Base-by-base conservation (phyloP, 352 stramenopile species). In the Phytophthora pinifolia region DNA sequence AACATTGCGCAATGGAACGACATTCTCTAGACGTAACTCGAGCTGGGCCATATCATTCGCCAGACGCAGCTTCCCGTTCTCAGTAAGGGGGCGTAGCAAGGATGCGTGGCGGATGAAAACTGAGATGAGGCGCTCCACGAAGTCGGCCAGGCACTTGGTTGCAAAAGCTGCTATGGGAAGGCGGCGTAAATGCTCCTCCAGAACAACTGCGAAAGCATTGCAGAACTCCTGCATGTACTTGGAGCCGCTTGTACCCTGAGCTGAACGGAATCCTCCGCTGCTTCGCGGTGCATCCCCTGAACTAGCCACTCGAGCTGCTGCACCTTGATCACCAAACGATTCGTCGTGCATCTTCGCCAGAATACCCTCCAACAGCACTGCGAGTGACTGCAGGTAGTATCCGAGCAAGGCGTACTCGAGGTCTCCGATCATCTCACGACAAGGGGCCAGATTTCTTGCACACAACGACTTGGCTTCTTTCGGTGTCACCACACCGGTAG, bases 21-120 rank as follows among this genome's bases (percentile, higher is more conserved):
- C 66, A 7, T 78, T 65, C 39, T 88, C 80, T 4, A 92, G 64
- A 9, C 67, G 61, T 30, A 92, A 62, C 46, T 95, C 85, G 14
- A 95, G 54, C 51, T 95, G 83, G 34, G 85, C 72, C 83, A 95
- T 91, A 45, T 95, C 85, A 60, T 91, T 86, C 12, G 83, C 82
- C 9, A 95, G 66, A 30, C 82, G 79, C 29, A 89, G 58, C 46
- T 95, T 95, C 6, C 85, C 85, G 14, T 70, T 75, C 27, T 93
- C 83, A 49, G 86, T 67, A 10, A 95, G 69, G 4, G 85, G 85
- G 3, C 83, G 76, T 22, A 95, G 22, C 33, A 95, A 55, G 6
- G 81, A 75, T 34, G 78, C 80, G 36, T 95, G 85, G 14, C 83
- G 76, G 29, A 89, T 71, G 48, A 93, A 93, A n/a, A 83, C 69